Conservation (phyloP, 164 flowering plant species). For the Akebia trifoliata region DNA sequence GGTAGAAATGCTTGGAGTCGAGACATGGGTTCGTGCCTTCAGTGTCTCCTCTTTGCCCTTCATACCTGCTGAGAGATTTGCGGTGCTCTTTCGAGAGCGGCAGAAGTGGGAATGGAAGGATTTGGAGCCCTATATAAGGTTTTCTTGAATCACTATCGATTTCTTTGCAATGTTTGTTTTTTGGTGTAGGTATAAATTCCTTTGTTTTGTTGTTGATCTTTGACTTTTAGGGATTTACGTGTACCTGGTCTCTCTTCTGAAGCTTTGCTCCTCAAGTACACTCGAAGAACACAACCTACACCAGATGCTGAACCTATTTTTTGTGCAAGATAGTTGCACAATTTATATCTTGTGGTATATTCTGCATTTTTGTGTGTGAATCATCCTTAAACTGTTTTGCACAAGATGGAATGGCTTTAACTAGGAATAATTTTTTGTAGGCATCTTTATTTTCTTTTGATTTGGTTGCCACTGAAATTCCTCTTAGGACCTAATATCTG, state of each 20-base stretch:
- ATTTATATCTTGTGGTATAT: not conserved
- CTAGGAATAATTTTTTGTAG: not conserved
- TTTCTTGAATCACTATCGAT: not conserved
- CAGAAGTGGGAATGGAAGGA: slow-evolving; percentile 90
- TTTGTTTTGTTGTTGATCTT: not conserved
- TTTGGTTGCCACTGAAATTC: not conserved
- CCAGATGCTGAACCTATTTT: slow-evolving; percentile 67
- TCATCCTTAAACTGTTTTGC: slow-evolving; percentile 3
- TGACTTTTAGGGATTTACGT: slow-evolving; percentile 55
- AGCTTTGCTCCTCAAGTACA: slow-evolving; percentile 87
- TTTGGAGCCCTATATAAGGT: slow-evolving; percentile 85
- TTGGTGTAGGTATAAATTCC: not conserved
- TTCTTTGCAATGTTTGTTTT: not conserved
- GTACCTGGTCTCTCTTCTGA: slow-evolving; percentile 90
- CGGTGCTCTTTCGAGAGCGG: slow-evolving; percentile 58
- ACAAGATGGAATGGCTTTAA: not conserved
- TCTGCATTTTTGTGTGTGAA: not conserved
- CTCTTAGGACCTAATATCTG: not conserved
- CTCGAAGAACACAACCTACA: slow-evolving; percentile 80
- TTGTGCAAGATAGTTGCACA: slow-evolving; percentile 55
- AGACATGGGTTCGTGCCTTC: slow-evolving; percentile 64
- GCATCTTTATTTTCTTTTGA: not conserved
- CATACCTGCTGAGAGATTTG: slow-evolving; percentile 71
- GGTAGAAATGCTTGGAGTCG: slow-evolving; percentile 67
- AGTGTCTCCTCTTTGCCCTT: slow-evolving; percentile 68